Evolutionary conservation across 2,329 filamentous ascomycete species (phyloP), one percentile per base, ranked within the genome.

Genomic region (Pseudocercospora musae): DNA sequence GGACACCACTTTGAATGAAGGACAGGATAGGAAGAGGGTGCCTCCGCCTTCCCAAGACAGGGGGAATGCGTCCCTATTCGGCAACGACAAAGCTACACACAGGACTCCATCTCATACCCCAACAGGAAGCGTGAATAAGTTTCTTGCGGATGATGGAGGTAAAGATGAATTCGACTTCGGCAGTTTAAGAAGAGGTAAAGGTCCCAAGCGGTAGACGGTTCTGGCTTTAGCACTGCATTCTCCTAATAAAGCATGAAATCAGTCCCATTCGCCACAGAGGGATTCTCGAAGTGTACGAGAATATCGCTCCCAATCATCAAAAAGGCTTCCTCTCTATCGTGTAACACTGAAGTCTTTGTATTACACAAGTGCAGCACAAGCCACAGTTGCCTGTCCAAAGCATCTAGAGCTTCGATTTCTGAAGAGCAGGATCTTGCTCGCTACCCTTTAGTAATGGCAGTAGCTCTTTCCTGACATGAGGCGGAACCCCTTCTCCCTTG

Each of bases 401-500:
- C n/a, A 48, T 29, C 25, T 29, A 54, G 29, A 71, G 57, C 59
- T 69, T 71, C 40, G 63, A 53, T 57, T 67, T 69, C n/a, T 40
- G 27, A 3, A 57, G 44, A 21, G 57, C 56, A 11, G 64, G 65
- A 55, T 69, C 68, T 37, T 71, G 67, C 55, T 70, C 71, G 54
- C 68, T 69, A 29, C 70, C 68, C 18, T 62, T 69, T 56, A 75
- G 59, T 9, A 75, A 65, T 25, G 59, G 62, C 57, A 64, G 62
- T 13, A 82, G 67, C 5, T 77, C 82, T 27, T 69, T 71, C 73
- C 78, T 86, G 72, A 92, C 77, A 56, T 77, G 78, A 7, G 78
- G 71, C 50, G 80, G 81, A 85, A 95, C 91, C 6, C 88, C 90
- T 23, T 81, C 78, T 27, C 79, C 76, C 23, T 81, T 84, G n/a